Percentiles rank a stretch among this genome's conserved stretches.
Evolutionary conservation across 2,329 filamentous ascomycete species (phyloP).

Genomic region (Lachnellula suecica): DNA sequence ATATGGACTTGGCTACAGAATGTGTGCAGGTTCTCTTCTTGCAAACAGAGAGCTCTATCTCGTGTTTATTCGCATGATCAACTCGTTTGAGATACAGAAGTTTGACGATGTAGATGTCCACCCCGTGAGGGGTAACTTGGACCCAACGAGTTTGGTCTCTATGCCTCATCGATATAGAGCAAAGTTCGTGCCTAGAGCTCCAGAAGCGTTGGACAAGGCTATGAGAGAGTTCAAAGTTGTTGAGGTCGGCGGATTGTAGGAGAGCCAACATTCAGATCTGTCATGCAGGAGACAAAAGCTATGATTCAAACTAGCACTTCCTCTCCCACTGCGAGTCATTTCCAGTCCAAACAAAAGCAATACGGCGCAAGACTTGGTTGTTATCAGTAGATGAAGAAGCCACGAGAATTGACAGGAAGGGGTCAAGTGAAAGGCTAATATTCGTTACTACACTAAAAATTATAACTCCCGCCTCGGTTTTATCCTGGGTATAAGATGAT

Average conservation of each 20-base stretch:
- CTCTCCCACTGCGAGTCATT: no score
- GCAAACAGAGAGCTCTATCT: slow-evolving; percentile 64
- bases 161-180: slow-evolving; percentile 58
- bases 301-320: no score
- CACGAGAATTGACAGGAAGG: no score
- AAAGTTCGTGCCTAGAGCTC: slow-evolving; percentile 53
- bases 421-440: no score
- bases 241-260: neutral
- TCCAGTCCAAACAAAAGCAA: no score
- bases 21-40: slow-evolving; percentile 63
- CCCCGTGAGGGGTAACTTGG: slow-evolving; percentile 56
- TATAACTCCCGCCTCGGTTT: neutral
- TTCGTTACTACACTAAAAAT: neutral
- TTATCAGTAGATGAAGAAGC: no score
- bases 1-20: slow-evolving; percentile 62
- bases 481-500: neutral
- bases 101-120: slow-evolving; percentile 54
- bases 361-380: no score
- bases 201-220: slow-evolving; percentile 33
- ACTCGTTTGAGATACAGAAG: slow-evolving; percentile 57
- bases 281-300: no score
- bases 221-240: neutral
- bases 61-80: slow-evolving; percentile 58
- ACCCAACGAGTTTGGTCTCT: slow-evolving; percentile 60
- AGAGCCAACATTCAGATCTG: no score